Percentiles rank a stretch among this genome's conserved stretches.
Evolutionary conservation across 768 basidiomycete genomes (phyloP).

Genomic region (Mycena epipterygia): DNA sequence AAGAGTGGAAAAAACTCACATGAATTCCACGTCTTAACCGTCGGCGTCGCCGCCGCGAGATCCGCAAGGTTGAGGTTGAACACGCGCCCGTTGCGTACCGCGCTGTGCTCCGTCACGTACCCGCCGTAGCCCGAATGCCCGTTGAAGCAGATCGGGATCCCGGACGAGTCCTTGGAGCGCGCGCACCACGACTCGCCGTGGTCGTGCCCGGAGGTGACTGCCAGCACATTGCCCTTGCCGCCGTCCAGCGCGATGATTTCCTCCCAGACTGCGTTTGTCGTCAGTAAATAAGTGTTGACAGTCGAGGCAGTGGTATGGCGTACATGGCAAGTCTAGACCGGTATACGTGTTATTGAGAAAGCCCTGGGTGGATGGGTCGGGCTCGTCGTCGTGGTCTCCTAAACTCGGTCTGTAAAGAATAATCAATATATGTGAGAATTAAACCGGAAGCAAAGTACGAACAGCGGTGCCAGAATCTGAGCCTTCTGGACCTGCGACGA

Average conservation of each 20-base stretch:
- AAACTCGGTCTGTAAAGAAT: constrained; percentile 10
- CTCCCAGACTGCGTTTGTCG: constrained; percentile 25
- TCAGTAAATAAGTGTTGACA: neutral
- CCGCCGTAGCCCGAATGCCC: constrained; percentile 39
- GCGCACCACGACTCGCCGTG: constrained; percentile 41
- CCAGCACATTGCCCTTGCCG: constrained; percentile 27
- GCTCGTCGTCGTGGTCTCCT: constrained; percentile 37
- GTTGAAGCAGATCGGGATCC: constrained; percentile 38
- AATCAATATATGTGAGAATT: neutral
- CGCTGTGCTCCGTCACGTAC: constrained; percentile 32
- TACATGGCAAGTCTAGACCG: constrained; percentile 34
- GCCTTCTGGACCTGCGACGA: constrained; percentile 33
- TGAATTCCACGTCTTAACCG: constrained; percentile 25
- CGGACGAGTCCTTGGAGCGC: constrained; percentile 27
- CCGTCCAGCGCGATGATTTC: constrained; percentile 31
- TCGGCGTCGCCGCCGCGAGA: neutral
- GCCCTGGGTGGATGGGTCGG: constrained; percentile 35
- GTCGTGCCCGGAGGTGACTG: constrained; percentile 38
- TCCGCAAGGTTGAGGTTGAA: constrained; percentile 16
- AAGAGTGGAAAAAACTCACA: neutral
- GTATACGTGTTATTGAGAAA: constrained; percentile 36
- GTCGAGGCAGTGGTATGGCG: neutral
- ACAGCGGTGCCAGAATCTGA: constrained; percentile 32
- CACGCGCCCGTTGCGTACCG: constrained; percentile 29
- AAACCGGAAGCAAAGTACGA: neutral